Conservation (phyloP, 148 eudicot species). For the Rhododendron griersonianum region DNA sequence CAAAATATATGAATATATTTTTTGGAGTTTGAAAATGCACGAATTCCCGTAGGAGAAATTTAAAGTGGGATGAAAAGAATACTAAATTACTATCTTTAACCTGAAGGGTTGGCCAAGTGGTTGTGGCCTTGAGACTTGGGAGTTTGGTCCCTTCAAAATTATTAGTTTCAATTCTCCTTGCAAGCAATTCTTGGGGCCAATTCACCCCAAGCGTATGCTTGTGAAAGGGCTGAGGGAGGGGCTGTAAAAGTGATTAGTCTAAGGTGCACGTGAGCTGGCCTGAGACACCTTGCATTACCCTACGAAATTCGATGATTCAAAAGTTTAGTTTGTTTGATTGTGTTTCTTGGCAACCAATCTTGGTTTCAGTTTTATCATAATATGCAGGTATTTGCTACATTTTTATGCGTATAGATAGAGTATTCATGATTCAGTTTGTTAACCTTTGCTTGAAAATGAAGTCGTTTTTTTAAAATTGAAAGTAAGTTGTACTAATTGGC, state of each 20-base stretch:
- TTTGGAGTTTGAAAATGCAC: too few species aligned
- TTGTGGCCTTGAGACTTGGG: neutral
- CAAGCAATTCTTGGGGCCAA: neutral
- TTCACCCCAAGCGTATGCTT: neutral
- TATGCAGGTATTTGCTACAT: neutral
- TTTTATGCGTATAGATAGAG: neutral
- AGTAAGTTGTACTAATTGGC: neutral
- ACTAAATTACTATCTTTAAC: too few species aligned
- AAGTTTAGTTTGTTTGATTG: neutral
- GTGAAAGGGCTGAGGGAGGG: neutral
- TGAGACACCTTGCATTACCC: neutral
- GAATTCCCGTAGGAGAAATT: too few species aligned
- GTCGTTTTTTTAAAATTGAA: neutral
- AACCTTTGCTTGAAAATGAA: neutral
- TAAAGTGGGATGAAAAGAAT: too few species aligned
- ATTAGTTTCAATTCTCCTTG: neutral
- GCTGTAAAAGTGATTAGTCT: neutral
- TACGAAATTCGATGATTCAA: neutral
- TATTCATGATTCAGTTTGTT: neutral
- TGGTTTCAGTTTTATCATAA: neutral
- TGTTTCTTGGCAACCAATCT: neutral
- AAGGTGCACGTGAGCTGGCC: neutral
- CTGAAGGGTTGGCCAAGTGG: too few species aligned
- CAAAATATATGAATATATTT: too few species aligned
- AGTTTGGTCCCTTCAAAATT: neutral